Conservation (phyloP, 1,284 basidiomycete genomes). For the Clitocybe nebularis region DNA sequence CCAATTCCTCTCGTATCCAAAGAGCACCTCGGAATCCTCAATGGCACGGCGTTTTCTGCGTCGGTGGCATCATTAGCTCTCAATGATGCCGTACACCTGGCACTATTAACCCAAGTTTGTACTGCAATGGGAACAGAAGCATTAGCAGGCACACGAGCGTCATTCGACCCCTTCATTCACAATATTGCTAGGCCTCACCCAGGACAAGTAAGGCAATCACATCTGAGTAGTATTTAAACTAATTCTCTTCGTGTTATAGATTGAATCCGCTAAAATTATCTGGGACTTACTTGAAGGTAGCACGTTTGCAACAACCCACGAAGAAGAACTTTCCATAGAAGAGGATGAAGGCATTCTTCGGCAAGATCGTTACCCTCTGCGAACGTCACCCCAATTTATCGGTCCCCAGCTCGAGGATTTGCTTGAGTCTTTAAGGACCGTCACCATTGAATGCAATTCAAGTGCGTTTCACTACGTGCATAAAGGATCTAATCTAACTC, state of each 20-base stretch:
- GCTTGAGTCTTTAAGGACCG: conserved; percentile 54
- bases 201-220: conserved; percentile 78
- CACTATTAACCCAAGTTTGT: conserved; percentile 68
- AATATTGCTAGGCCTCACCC: conserved; percentile 79
- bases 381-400: conserved; percentile 82
- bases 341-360: conserved; percentile 54
- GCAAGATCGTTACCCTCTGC: conserved; percentile 82
- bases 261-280: conserved; percentile 70
- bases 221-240: too few relatives aligned
- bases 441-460: conserved; percentile 81
- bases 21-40: conserved; percentile 77
- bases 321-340: conserved; percentile 53
- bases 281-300: conserved; percentile 71
- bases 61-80: conserved; percentile 62
- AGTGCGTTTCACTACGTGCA: conserved; percentile 49
- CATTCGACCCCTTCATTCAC: conserved; percentile 81
- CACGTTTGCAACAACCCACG: conserved; percentile 60
- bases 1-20: conserved; percentile 75
- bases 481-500: conserved; percentile 6
- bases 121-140: conserved; percentile 87
- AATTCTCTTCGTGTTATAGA: conserved; percentile 25
- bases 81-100: conserved; percentile 71
- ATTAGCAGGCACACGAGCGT: conserved; percentile 65
- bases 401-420: conserved; percentile 86
- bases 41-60: conserved; percentile 81